Evolutionary conservation across 352 stramenopile genomes (phyloP).

Genomic region (Pythium utonaiense): DNA sequence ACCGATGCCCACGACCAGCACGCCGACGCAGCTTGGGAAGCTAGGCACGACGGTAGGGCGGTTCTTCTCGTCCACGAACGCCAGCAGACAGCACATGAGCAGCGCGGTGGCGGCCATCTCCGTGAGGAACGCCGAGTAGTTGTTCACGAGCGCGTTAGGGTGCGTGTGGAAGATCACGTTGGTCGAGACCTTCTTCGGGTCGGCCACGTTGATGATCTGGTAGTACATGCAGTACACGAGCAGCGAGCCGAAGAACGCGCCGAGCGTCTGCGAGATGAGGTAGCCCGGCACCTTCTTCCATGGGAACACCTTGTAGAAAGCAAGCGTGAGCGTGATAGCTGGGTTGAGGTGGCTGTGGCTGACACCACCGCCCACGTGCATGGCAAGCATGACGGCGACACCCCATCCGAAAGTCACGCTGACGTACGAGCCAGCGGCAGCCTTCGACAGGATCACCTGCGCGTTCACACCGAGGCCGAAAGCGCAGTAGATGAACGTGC

Average conservation of each 20-base stretch:
- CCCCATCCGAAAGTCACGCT: conserved; percentile 39
- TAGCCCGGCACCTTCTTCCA: conserved; percentile 27
- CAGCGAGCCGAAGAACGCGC: conserved; percentile 28
- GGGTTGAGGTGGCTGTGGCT: conserved; percentile 42
- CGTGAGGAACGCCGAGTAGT: conserved; percentile 27
- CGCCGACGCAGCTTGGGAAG: conserved; percentile 25
- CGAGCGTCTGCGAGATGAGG: conserved; percentile 25
- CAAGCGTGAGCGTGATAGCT: conserved; percentile 31
- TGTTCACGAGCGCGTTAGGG: conserved; percentile 23
- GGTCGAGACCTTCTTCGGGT: conserved; percentile 20
- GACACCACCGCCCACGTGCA: conserved; percentile 32
- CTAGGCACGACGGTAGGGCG: conserved; percentile 22
- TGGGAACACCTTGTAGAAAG: conserved; percentile 25
- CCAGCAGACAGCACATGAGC: conserved; percentile 25
- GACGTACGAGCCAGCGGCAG: conserved; percentile 11
- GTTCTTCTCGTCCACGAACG: conserved; percentile 33
- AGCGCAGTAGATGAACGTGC: conserved; percentile 29
- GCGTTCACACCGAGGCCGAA: conserved; percentile 31
- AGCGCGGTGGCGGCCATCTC: conserved; percentile 26
- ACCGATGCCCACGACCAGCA: conserved; percentile 27
- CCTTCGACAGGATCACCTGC: conserved; percentile 26
- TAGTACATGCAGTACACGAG: conserved; percentile 34
- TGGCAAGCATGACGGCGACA: conserved; percentile 36
- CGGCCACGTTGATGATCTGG: conserved; percentile 23
- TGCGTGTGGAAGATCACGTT: conserved; percentile 33